These are phyloP conservation scores for Aspergillus sclerotialis DNA, from an alignment of 2,329 filamentous ascomycete genomes.

Conservation along the genomic window DNA sequence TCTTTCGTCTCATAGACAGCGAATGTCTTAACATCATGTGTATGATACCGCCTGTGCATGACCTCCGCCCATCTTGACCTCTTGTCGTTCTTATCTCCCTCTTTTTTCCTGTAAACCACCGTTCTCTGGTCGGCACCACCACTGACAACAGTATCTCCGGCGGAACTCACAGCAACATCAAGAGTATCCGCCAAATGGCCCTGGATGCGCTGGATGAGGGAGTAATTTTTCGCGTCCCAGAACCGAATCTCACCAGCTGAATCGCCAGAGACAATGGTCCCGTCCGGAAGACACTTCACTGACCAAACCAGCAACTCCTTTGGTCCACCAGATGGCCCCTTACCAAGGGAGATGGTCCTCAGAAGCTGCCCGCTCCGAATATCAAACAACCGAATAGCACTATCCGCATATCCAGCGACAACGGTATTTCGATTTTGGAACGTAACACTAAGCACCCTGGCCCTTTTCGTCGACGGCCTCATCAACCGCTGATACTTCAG, in stretches of 20 bases:
- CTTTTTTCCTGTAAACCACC: slow-evolving; percentile 65
- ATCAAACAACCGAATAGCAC: slow-evolving; percentile 87
- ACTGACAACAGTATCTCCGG: slow-evolving; percentile 77
- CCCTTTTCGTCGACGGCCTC: slow-evolving; percentile 72
- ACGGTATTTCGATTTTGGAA: slow-evolving; percentile 80
- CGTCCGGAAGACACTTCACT: slow-evolving; percentile 77
- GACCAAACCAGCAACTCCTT: slow-evolving; percentile 91
- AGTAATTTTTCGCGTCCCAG: slow-evolving; percentile 90
- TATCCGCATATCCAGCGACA: slow-evolving; percentile 91
- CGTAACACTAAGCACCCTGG: slow-evolving; percentile 81
- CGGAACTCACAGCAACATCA: slow-evolving; percentile 72
- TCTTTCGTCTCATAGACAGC: slow-evolving; percentile 77
- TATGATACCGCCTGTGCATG: slow-evolving; percentile 80
- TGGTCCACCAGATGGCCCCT: slow-evolving; percentile 66
- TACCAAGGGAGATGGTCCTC: slow-evolving; percentile 78
- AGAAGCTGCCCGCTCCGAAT: slow-evolving; percentile 69
- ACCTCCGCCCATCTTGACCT: slow-evolving; percentile 71
- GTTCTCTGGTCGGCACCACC: slow-evolving; percentile 88
- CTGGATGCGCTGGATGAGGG: slow-evolving; percentile 76
- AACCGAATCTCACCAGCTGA: slow-evolving; percentile 89
- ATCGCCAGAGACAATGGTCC: slow-evolving; percentile 89
- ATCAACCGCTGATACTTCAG: slow-evolving; percentile 73
- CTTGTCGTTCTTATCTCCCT: slow-evolving; percentile 44
- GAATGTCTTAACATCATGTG: slow-evolving; percentile 93
- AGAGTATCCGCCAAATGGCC: slow-evolving; percentile 86